These are phyloP conservation scores for Hymenoscyphus infarciens DNA, from an alignment of 2,329 filamentous ascomycete genomes.

Conservation along the genomic window DNA sequence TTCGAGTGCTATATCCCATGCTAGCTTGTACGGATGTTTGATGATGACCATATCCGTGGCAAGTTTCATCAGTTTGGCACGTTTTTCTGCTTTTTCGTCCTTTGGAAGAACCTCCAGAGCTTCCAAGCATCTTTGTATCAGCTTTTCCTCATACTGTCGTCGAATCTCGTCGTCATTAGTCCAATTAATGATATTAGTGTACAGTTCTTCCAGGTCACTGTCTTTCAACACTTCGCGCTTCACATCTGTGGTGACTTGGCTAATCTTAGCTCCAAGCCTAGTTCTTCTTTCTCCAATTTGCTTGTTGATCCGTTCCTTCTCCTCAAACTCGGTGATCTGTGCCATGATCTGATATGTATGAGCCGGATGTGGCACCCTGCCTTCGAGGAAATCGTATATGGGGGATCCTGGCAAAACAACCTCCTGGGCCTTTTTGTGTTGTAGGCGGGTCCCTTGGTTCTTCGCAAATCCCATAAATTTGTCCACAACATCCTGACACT, in stretches of 20 bases:
- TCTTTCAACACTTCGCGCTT: slow-evolving; percentile 76
- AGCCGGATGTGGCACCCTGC: slow-evolving; percentile 73
- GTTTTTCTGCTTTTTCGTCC: slow-evolving; percentile 64
- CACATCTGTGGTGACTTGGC: slow-evolving; percentile 80
- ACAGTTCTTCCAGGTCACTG: slow-evolving; percentile 77
- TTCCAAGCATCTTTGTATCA: slow-evolving; percentile 78
- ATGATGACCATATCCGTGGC: slow-evolving; percentile 95
- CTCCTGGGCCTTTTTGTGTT: slow-evolving; percentile 73
- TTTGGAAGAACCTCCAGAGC: slow-evolving; percentile 64
- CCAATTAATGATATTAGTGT: slow-evolving; percentile 86
- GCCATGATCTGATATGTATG: slow-evolving; percentile 79
- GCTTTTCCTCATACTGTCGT: slow-evolving; percentile 83
- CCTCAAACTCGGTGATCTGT: slow-evolving; percentile 78
- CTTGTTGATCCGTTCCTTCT: slow-evolving; percentile 84
- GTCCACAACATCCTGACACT: slow-evolving; percentile 66
- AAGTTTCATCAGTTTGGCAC: slow-evolving; percentile 68
- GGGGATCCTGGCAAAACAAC: slow-evolving; percentile 76
- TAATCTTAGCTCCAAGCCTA: slow-evolving; percentile 77
- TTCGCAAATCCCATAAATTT: slow-evolving; percentile 75
- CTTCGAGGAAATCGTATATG: slow-evolving; percentile 79
- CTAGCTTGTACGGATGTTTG: slow-evolving; percentile 82
- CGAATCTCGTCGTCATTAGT: slow-evolving; percentile 79
- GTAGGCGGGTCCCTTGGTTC: slow-evolving; percentile 64
- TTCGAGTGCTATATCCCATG: slow-evolving; percentile 88
- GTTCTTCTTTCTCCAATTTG: slow-evolving; percentile 87